Conservation (phyloP, 345 rosid genomes). For the Firmiana major region DNA sequence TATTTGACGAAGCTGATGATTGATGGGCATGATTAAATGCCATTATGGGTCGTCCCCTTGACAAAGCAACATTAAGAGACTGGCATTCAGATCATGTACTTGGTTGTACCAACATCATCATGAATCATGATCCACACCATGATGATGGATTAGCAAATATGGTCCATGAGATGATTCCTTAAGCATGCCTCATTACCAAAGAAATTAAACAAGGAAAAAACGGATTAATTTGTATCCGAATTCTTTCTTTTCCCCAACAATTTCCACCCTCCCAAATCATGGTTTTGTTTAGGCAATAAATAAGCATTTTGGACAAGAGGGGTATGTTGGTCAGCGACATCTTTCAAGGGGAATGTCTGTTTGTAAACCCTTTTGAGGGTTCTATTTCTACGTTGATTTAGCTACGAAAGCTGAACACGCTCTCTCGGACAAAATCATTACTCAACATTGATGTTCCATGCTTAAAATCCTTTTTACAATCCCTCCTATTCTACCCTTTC, state of each 20-base stretch:
- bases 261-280: conserved; percentile 22
- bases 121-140: conserved; percentile 27
- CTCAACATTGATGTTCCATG: conserved; percentile 27
- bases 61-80: conserved; percentile 20
- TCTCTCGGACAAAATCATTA: conserved; percentile 49
- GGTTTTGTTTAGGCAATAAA: neutral
- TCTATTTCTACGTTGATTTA: conserved; percentile 6
- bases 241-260: conserved; percentile 7
- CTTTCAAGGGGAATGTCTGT: conserved; percentile 21
- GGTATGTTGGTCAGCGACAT: conserved; percentile 18
- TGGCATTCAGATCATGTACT: conserved; percentile 24
- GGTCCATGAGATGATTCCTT: conserved; percentile 28
- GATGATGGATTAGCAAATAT: neutral
- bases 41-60: conserved; percentile 21
- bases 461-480: conserved; percentile 28
- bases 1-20: conserved; percentile 2
- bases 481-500: conserved; percentile 24
- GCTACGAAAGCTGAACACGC: conserved; percentile 31
- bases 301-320: neutral
- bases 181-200: conserved; percentile 28
- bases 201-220: neutral
- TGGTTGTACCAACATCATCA: conserved; percentile 33
- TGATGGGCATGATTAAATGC: conserved; percentile 10
- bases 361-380: conserved; percentile 9
- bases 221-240: neutral